Evolutionary conservation across 2,329 filamentous ascomycete genomes (phyloP).

Genomic region (Macroventuria anomochaeta): DNA sequence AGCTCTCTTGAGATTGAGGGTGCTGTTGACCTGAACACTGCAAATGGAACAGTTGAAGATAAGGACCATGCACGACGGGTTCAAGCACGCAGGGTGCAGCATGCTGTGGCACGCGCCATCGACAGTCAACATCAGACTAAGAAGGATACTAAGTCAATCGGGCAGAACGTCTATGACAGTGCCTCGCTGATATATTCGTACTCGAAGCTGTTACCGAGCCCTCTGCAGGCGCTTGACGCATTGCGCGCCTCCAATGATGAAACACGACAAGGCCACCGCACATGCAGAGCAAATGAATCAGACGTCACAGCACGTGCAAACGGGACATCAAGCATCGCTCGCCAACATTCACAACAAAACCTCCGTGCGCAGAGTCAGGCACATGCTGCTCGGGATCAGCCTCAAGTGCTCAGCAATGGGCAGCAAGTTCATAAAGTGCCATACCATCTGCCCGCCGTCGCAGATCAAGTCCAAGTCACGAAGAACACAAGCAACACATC

Average conservation of each 20-base stretch:
- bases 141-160: slow-evolving; percentile 68
- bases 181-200: slow-evolving; percentile 44
- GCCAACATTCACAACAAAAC: slow-evolving; percentile 21
- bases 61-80: neutral
- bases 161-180: slow-evolving; percentile 62
- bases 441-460: slow-evolving; percentile 24
- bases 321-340: neutral
- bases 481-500: slow-evolving; percentile 5
- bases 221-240: slow-evolving; percentile 31
- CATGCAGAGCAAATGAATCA: slow-evolving; percentile 19
- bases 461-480: slow-evolving; percentile 8
- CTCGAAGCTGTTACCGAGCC: slow-evolving; percentile 40
- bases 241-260: slow-evolving; percentile 19
- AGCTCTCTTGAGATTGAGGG: slow-evolving; percentile 33
- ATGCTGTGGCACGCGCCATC: slow-evolving; percentile 25
- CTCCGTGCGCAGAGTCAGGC: slow-evolving; percentile 8
- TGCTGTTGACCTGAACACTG: slow-evolving; percentile 2
- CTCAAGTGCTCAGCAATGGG: slow-evolving; percentile 31
- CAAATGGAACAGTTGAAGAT: neutral
- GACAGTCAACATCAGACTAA: slow-evolving; percentile 37
- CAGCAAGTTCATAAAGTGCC: slow-evolving; percentile 39
- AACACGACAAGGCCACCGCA: neutral
- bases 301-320: slow-evolving; percentile 16
- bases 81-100: neutral
- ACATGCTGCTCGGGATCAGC: slow-evolving; percentile 12